Evolutionary conservation across 148 eudicot species (phyloP).

Genomic region (Agrostemma githago): DNA sequence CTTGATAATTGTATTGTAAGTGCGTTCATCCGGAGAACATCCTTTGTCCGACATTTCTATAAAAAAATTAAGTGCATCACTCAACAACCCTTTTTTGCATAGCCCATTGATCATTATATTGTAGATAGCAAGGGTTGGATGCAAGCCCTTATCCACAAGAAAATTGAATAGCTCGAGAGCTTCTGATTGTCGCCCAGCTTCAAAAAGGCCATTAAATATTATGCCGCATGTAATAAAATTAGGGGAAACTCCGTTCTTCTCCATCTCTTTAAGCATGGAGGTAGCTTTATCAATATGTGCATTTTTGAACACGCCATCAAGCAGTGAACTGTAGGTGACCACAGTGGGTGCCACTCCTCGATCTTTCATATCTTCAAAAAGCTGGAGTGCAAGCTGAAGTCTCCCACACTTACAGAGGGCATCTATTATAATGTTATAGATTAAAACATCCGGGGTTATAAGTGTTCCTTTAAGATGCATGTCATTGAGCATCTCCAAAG

Average conservation of each 20-base stretch:
- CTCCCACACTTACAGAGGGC: background rate
- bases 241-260: background rate
- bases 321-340: background rate
- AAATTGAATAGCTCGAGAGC: background rate
- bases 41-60: conserved; percentile 8
- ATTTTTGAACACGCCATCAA: background rate
- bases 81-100: conserved; percentile 3
- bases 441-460: background rate
- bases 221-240: background rate
- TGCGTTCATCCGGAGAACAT: conserved; percentile 1
- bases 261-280: background rate
- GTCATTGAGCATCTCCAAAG: background rate
- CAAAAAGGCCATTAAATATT: background rate
- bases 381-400: background rate
- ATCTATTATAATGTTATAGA: background rate
- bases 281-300: background rate
- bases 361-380: background rate
- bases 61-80: conserved; percentile 10
- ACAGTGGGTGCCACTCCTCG: background rate
- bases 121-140: background rate
- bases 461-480: background rate
- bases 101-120: conserved; percentile 17
- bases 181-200: background rate
- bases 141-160: background rate
- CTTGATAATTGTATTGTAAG: conserved; percentile 19